These are phyloP conservation scores for Cetraspora pellucida DNA, from an alignment of 192 early-diverging fungal species.

Conservation along the genomic window DNA sequence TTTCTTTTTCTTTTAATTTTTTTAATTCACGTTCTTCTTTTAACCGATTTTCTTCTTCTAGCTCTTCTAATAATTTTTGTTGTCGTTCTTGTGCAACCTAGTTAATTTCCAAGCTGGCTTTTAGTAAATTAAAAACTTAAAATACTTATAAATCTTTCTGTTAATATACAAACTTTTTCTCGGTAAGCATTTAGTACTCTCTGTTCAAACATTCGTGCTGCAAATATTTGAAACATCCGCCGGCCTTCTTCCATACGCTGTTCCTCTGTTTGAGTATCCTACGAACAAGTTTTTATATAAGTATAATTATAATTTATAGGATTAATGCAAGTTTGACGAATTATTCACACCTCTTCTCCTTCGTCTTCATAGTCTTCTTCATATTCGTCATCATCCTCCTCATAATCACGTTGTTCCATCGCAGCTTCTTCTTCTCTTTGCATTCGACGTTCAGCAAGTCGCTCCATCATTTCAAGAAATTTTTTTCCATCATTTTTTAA, in stretches of 20 bases:
- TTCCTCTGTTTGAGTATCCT: constrained; percentile 81
- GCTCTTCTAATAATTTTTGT: constrained; percentile 81
- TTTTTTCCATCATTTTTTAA: constrained; percentile 92
- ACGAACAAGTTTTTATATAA: constrained; percentile 7
- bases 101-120: not conserved
- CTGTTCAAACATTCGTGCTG: constrained; percentile 97
- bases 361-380: constrained; percentile 60
- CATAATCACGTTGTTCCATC: constrained; percentile 44
- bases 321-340: not conserved
- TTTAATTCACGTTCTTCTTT: constrained; percentile 59
- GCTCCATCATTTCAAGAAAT: constrained; percentile 97
- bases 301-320: not conserved
- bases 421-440: constrained; percentile 68
- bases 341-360: constrained; percentile 9
- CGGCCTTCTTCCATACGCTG: constrained; percentile 91
- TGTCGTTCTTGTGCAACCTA: constrained; percentile 78
- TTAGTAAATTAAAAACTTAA: not conserved
- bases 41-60: constrained; percentile 82
- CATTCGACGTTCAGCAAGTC: constrained; percentile 86
- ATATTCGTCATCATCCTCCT: constrained; percentile 58
- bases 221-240: constrained; percentile 94
- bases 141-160: not conserved
- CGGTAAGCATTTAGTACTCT: constrained; percentile 90
- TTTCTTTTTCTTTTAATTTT: constrained; percentile 67
- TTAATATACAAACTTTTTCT: constrained; percentile 71